A percentile compares a stretch with the other conserved stretches of the same genome.
phyloP scores from a whole-genome alignment of 2,329 filamentous ascomycete species.

The Alternaria gansuensis region DNA sequence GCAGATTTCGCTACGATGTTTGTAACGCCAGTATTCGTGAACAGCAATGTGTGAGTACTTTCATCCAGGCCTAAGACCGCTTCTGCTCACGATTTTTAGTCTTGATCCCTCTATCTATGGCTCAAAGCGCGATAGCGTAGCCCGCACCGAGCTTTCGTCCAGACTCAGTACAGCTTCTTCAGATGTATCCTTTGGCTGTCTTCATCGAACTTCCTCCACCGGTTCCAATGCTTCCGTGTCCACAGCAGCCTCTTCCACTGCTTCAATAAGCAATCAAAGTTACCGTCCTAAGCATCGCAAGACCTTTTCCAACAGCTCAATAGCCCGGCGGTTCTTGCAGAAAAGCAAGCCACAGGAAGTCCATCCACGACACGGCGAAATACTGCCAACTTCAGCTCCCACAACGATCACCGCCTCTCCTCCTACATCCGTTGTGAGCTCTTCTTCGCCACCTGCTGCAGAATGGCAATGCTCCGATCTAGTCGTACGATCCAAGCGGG shows the following conservation, averaged over 20 bases:
- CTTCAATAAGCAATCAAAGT: slow-evolving; percentile 12
- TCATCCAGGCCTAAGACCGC: not conserved
- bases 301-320: slow-evolving; percentile 22
- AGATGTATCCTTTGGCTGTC: slow-evolving; percentile 19
- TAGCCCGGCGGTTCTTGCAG: slow-evolving; percentile 27
- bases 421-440: not conserved
- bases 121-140: slow-evolving; percentile 13
- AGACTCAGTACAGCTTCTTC: slow-evolving; percentile 23
- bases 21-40: slow-evolving; percentile 25
- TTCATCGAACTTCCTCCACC: slow-evolving; percentile 25
- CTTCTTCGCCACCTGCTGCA: slow-evolving; percentile 9
- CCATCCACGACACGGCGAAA: slow-evolving; percentile 1
- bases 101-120: slow-evolving; percentile 22
- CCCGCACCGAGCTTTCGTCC: slow-evolving; percentile 11
- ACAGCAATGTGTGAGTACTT: slow-evolving; percentile 29
- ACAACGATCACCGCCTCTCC: not conserved
- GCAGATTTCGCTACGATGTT: slow-evolving; percentile 27
- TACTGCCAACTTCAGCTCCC: slow-evolving; percentile 13
- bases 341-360: slow-evolving; percentile 20
- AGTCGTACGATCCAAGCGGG: slow-evolving; percentile 38
- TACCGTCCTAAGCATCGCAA: slow-evolving; percentile 26
- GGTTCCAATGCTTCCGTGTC: slow-evolving; percentile 22
- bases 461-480: slow-evolving; percentile 41
- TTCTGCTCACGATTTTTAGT: slow-evolving; percentile 23
- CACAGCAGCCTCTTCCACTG: slow-evolving; percentile 27